Percentiles rank a stretch among this genome's conserved stretches.
phyloP scores from a whole-genome alignment of 257 asterid species.

The Nicotiana knightiana region DNA sequence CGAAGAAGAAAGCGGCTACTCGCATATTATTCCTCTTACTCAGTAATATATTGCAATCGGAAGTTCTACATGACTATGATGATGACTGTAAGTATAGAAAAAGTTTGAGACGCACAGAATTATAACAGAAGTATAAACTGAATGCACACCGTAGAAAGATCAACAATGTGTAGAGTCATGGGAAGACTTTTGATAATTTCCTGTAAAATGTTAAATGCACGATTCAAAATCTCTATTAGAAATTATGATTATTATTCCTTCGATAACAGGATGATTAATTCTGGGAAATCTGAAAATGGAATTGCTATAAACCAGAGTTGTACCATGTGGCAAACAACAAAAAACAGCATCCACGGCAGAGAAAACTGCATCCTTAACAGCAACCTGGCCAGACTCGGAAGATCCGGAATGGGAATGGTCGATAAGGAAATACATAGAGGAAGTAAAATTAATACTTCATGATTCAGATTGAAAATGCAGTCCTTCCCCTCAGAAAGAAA shows the following conservation, averaged over 20 bases:
- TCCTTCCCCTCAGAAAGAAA: not conserved
- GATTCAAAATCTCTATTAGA: not conserved
- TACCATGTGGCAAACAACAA: slow-evolving; percentile 97
- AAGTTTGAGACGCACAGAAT: not conserved
- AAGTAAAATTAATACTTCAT: too few relatives aligned
- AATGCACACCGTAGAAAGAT: slow-evolving; percentile 83
- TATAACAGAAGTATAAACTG: not conserved
- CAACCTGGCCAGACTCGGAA: slow-evolving; percentile 59
- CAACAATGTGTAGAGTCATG: slow-evolving; percentile 65
- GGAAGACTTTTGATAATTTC: slow-evolving; percentile 87
- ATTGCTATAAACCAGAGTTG: slow-evolving; percentile 61
- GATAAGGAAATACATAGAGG: too few relatives aligned
- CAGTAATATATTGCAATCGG: slow-evolving; percentile 65
- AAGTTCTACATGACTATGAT: slow-evolving; percentile 59
- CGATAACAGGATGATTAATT: not conserved
- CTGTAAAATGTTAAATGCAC: slow-evolving; percentile 29
- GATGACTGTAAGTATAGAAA: not conserved
- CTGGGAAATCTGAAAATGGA: not conserved
- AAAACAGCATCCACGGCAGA: slow-evolving; percentile 78
- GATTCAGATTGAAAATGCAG: not conserved
- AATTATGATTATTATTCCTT: not conserved
- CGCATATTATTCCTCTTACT: slow-evolving; percentile 93
- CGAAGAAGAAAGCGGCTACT: not conserved
- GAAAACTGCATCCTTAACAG: slow-evolving; percentile 83
- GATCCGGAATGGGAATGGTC: slow-evolving; percentile 35